Conservation (phyloP, 352 stramenopile genomes). For the Pythium sp. region DNA sequence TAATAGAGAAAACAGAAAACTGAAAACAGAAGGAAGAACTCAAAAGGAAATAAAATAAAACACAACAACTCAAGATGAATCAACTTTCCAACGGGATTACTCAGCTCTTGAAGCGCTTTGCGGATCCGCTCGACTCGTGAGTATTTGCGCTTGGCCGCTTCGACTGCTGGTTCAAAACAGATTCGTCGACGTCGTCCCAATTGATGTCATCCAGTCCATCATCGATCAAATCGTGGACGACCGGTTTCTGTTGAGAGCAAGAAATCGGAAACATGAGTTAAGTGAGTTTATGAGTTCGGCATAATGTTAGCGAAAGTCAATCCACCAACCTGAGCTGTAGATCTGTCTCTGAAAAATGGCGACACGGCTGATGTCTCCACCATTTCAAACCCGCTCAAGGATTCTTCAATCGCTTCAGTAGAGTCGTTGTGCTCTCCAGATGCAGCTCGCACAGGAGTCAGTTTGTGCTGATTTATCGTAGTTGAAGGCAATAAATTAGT, state of each 20-base stretch:
- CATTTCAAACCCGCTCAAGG: constrained; percentile 22
- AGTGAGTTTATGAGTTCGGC: not conserved
- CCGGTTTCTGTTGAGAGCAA: constrained; percentile 3
- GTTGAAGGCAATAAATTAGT: not conserved
- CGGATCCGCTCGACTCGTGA: constrained; percentile 14
- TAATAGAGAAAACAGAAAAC: constrained; percentile 22
- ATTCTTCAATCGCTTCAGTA: constrained; percentile 34
- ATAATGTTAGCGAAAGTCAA: not conserved
- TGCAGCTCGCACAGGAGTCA: constrained; percentile 42
- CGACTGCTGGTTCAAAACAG: constrained; percentile 33
- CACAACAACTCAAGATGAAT: not conserved
- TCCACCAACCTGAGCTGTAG: constrained; percentile 9
- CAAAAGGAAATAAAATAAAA: constrained; percentile 3
- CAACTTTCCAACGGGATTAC: not conserved
- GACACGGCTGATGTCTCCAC: constrained; percentile 30
- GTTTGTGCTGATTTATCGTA: constrained; percentile 43
- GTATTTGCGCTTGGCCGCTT: constrained; percentile 18
- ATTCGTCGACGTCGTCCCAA: constrained; percentile 53
- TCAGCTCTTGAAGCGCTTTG: constrained; percentile 17
- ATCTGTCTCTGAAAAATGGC: constrained; percentile 48
- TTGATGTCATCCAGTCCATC: constrained; percentile 64
- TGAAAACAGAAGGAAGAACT: not conserved
- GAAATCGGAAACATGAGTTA: not conserved
- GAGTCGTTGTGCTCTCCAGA: constrained; percentile 17
- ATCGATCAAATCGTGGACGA: constrained; percentile 22